Base-by-base conservation (phyloP, 2,329 filamentous ascomycete species). In the Aspergillus quadricinctus region DNA sequence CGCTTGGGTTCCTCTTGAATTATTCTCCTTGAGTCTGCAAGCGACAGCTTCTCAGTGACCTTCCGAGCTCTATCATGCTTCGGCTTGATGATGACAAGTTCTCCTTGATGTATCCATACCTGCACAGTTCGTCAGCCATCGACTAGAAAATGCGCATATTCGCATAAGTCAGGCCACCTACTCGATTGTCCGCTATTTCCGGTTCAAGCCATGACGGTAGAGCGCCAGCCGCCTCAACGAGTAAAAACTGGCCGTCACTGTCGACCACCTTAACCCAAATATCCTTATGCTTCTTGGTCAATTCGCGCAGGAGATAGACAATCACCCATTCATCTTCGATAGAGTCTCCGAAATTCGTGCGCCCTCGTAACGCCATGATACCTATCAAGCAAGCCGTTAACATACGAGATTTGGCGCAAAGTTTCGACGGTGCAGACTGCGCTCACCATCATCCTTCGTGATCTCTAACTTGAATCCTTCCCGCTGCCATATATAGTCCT, bases 251-350 rank as follows among this genome's bases (percentile, higher is more conserved):
- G 65, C 95, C 95, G 74, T 97, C 94, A 50, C 86, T 88, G 71
- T 99, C 94, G 57, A 84, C 86, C 3, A 96, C 82, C 50, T 89
- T 86, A 49, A 92, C 83, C 92, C 93, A 99, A 7, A 92, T 79
- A 57, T 88, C 81, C 4, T 84, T 78, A 65, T 89, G 89, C 40
- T 82, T 80, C 64, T 81, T 88, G 64, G 88, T 92, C 64, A 97
- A 77, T 74, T 96, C 88, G 48, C 89, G 85, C 29, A 99, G 79
- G 4, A 97, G 77, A 75, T 92, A 96, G 21, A 97, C 92, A 57
- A 97, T 87, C 5, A 97, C 83, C 95, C 94, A 99, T 77, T 99
- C 95, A 66, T 99, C 94, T 68, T 96, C 93, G 3, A 97, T 87
- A 0, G 92, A 94, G 73, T 99, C 95, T 8, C 93, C 92, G 67